phyloP scores from a whole-genome alignment of 257 asterid genomes.

The Petunia axillaris region DNA sequence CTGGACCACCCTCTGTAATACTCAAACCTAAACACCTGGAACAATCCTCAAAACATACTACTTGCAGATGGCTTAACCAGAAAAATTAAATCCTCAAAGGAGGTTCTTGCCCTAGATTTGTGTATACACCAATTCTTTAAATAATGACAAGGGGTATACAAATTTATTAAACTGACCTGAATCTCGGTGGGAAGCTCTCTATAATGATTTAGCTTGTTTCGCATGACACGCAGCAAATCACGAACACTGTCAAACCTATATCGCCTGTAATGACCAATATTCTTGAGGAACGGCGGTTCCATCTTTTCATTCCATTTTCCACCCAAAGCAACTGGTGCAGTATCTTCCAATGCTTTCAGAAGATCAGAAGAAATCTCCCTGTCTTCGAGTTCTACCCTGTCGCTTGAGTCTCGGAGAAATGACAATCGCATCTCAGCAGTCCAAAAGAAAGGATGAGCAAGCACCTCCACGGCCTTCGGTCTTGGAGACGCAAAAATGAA shows the following conservation, averaged over 20 bases:
- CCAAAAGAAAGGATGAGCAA: conserved; percentile 92
- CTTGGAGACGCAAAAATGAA: conserved; percentile 40
- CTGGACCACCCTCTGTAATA: too few relatives aligned
- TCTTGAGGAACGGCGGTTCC: conserved; percentile 66
- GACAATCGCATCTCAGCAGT: conserved; percentile 80
- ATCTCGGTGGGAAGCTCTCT: conserved; percentile 87
- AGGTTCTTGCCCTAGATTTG: background rate
- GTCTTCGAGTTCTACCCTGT: conserved; percentile 90
- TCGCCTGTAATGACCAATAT: conserved; percentile 72
- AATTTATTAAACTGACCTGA: conserved; percentile 57
- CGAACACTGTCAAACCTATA: conserved; percentile 85
- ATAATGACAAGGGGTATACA: background rate
- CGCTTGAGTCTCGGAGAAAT: conserved; percentile 91
- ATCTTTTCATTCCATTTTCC: conserved; percentile 86
- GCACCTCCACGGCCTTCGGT: conserved; percentile 77
- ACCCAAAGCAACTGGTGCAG: conserved; percentile 67
- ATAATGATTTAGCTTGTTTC: conserved; percentile 90
- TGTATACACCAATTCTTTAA: background rate
- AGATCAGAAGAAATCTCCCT: conserved; percentile 63
- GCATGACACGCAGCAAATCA: conserved; percentile 87
- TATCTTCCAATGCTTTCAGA: conserved; percentile 71
- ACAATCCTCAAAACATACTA: background rate
- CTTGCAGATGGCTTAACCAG: background rate
- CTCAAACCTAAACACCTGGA: background rate
- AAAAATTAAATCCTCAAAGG: conserved; percentile 10